Conservation (phyloP, 768 basidiomycete species). For the Kwoniella sp. region DNA sequence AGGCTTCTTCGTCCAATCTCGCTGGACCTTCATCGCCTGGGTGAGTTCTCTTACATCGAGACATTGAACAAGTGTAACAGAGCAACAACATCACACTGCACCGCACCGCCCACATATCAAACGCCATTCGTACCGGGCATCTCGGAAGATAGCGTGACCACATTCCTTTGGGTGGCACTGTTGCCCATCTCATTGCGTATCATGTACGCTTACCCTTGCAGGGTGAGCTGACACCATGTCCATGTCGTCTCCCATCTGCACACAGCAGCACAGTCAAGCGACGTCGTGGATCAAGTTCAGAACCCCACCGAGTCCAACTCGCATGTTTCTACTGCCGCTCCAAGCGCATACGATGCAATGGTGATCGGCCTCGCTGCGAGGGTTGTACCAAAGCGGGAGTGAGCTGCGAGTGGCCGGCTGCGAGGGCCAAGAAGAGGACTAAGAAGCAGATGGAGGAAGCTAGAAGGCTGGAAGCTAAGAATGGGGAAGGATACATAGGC, state of each 20-base stretch:
- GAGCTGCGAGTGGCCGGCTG: conserved; percentile 50
- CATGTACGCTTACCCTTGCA: too few relatives aligned
- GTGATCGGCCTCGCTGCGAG: conserved; percentile 36
- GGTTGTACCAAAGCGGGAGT: conserved; percentile 41
- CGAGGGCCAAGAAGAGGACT: conserved; percentile 48
- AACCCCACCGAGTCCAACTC: conserved; percentile 35
- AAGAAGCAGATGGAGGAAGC: conserved; percentile 53
- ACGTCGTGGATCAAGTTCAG: conserved; percentile 10
- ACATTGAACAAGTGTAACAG: too few relatives aligned
- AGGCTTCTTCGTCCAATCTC: not conserved
- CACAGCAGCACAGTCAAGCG: conserved; percentile 4
- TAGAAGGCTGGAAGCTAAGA: conserved; percentile 21
- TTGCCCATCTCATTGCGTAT: too few relatives aligned
- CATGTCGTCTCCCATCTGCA: not conserved
- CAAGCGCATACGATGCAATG: conserved; percentile 44
- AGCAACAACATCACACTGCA: too few relatives aligned
- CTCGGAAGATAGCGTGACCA: too few relatives aligned
- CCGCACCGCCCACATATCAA: too few relatives aligned
- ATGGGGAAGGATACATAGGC: conserved; percentile 2
- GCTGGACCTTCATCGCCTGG: conserved; percentile 14
- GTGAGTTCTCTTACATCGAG: too few relatives aligned
- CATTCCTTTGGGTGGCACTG: too few relatives aligned
- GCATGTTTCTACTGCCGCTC: conserved; percentile 45
- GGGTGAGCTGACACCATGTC: too few relatives aligned
- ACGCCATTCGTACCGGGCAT: too few relatives aligned